Evolutionary conservation across 2,329 filamentous ascomycete species (phyloP).

Genomic region (Exutisphaerella laricina): DNA sequence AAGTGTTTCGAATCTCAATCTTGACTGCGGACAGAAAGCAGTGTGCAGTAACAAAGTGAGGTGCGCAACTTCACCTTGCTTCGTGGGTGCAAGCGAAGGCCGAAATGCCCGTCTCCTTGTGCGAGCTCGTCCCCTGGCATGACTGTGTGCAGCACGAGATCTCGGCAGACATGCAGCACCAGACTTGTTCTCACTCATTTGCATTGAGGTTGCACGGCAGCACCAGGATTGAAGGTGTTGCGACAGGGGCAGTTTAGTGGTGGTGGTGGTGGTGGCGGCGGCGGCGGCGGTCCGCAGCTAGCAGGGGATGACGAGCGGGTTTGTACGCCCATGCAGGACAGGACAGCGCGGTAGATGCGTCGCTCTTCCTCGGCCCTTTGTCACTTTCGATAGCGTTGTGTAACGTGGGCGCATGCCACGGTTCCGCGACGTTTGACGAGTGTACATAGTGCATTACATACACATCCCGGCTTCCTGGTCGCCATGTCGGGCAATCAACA

Average conservation of each 20-base stretch:
- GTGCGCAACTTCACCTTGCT: constrained; percentile 3
- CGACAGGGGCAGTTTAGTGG: too few relatives aligned
- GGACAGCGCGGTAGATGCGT: not conserved
- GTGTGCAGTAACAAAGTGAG: constrained; percentile 2
- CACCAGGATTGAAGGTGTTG: not conserved
- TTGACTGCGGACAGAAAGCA: not conserved
- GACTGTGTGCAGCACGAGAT: constrained; percentile 1
- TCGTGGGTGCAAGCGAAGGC: constrained; percentile 2
- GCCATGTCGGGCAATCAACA: constrained; percentile 10
- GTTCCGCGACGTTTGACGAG: constrained; percentile 4
- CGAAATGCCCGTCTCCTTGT: not conserved
- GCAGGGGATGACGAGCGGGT: constrained; percentile 3
- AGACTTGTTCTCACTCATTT: not conserved
- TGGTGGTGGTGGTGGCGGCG: too few relatives aligned
- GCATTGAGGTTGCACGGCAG: not conserved
- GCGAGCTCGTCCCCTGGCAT: constrained; percentile 3
- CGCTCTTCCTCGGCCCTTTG: constrained; percentile 7
- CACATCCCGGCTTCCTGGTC: too few relatives aligned
- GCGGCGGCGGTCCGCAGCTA: not conserved
- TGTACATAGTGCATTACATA: too few relatives aligned
- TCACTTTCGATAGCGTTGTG: constrained; percentile 2
- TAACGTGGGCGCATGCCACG: constrained; percentile 2
- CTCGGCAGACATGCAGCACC: constrained; percentile 5
- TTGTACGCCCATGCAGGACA: not conserved
- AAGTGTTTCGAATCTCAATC: not conserved